phyloP scores from a whole-genome alignment of 225 moss, liverwort and hornwort genomes.

The Marchantia paleacea region DNA sequence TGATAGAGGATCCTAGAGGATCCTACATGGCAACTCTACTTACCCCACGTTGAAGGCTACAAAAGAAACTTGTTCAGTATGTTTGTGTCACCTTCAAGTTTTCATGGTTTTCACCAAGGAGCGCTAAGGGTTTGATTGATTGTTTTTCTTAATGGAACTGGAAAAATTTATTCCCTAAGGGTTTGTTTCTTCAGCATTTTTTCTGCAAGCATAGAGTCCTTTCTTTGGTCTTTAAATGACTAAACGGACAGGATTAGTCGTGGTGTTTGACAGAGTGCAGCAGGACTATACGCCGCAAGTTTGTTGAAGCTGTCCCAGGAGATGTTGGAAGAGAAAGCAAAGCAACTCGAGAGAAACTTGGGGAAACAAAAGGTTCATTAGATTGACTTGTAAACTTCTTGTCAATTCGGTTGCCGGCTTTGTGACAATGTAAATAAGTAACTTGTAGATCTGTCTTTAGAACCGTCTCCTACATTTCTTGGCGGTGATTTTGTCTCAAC shows the following conservation, averaged over 20 bases:
- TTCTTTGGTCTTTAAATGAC: neutral
- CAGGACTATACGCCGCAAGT: constrained; percentile 32
- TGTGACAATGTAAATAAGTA: neutral
- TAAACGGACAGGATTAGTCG: neutral
- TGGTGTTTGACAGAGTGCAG: constrained; percentile 15
- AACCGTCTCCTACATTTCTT: neutral
- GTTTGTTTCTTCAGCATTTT: too few relatives aligned
- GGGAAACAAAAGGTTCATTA: constrained; percentile 29
- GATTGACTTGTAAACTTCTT: neutral
- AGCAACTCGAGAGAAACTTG: constrained; percentile 12
- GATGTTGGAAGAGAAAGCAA: constrained; percentile 39
- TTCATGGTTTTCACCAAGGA: too few relatives aligned
- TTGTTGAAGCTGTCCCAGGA: constrained; percentile 38
- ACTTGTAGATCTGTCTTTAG: neutral
- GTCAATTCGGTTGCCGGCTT: neutral
- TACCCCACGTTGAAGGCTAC: too few relatives aligned
- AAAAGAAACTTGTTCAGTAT: too few relatives aligned
- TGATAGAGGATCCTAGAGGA: too few relatives aligned
- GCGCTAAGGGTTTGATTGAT: too few relatives aligned
- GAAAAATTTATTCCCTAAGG: too few relatives aligned
- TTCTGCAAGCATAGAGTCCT: too few relatives aligned
- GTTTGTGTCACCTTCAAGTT: too few relatives aligned
- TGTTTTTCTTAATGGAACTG: too few relatives aligned
- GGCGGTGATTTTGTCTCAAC: neutral
- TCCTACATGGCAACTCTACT: too few relatives aligned